Base-by-base conservation (phyloP, 805 yeast genomes). In the Zygotorulaspora danielsina region DNA sequence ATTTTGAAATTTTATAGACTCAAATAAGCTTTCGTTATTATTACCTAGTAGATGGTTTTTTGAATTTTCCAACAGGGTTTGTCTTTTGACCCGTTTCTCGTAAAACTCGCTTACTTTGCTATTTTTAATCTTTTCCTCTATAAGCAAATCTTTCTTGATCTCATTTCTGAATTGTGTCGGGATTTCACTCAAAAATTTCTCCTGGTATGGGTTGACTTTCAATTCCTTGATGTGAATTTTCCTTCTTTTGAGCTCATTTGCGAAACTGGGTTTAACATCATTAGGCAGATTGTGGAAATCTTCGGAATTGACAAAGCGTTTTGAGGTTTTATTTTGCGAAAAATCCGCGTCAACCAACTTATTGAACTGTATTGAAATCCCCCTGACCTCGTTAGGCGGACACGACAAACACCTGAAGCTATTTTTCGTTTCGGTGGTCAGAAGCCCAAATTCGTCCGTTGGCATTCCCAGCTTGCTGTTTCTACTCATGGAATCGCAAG, bases 361-460 rank as follows among this genome's bases (percentile, higher is more conserved):
- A 6, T 73, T 70, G 63, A 87, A 69, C 19, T 79, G 83, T 1
- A 90, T 67, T 0, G 94, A 81, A 3, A 90, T 63, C 0, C 97
- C 97, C 34, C 97, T 65, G 7, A 89, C 60, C 25, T 86, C 95
- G 10, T 57, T 54, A 0, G 84, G 81, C 0, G 81, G 80, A 34
- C 84, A 71, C 21, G 72, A 71, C 25, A 84, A 44, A 41, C 71
- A 64, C 38, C 85, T 63, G 48, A 74, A 75, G 12, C 84, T 58
- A 9, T 75, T 65, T 48, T 78, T 72, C 26, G 79, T 54, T 53
- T 81, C 85, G 9, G 79, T 69, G 0, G 79, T 73, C 6, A 86
- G 57, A n/a, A 76, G 53, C 1, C 86, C 85, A 50, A 69, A 48
- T 38, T 76, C 81, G 50, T 75, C 68, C 1, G 88, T 77, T 2